Evolutionary conservation across 345 rosid species (phyloP).

Genomic region (Syzygium aqueum): DNA sequence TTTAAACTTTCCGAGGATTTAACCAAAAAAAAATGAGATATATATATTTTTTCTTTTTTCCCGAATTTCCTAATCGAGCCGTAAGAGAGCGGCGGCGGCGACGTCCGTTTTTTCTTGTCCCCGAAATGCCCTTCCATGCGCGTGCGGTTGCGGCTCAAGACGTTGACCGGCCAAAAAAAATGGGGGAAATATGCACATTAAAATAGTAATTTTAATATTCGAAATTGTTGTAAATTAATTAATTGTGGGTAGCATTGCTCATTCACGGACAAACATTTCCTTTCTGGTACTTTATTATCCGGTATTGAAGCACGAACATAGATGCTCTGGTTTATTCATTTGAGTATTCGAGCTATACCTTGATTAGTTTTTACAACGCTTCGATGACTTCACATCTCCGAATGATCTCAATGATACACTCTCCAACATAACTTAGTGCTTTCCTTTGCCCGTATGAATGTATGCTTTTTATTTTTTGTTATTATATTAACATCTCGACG

Average conservation of each 20-base stretch:
- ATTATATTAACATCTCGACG: neutral
- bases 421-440: too few species aligned
- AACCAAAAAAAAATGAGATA: neutral
- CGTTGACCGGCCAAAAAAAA: neutral
- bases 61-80: neutral
- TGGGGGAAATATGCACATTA: accelerated
- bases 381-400: neutral
- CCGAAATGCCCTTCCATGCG: neutral
- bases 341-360: accelerated
- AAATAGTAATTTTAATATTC: neutral
- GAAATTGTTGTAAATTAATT: neutral
- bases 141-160: neutral
- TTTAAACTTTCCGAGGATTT: neutral
- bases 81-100: neutral
- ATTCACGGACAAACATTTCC: neutral
- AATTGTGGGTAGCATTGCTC: neutral
- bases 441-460: too few species aligned
- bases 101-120: neutral
- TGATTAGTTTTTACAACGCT: accelerated
- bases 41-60: neutral
- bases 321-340: neutral
- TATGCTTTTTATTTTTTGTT: too few species aligned
- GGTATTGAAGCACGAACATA: accelerated
- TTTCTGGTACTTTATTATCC: neutral
- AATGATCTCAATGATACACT: too few species aligned